Conservation (phyloP, 495 filamentous ascomycete genomes). For the Xylaria curta region DNA sequence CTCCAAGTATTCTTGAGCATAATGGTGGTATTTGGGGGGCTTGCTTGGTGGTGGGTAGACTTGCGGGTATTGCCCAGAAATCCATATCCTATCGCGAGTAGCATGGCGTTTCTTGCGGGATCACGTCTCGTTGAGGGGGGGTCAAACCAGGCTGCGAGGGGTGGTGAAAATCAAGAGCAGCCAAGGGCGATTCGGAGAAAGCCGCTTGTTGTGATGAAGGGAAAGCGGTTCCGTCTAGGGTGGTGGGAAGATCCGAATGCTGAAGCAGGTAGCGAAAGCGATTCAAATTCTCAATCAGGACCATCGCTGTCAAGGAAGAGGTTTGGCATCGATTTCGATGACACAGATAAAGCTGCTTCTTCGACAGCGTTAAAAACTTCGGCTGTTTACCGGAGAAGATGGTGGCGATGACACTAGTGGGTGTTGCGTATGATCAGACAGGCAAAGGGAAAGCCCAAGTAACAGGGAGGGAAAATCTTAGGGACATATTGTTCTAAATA, state of each 20-base stretch:
- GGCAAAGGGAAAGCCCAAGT: background rate
- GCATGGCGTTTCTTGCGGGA: constrained; percentile 13
- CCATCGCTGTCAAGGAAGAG: background rate
- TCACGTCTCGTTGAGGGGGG: background rate
- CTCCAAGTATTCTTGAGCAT: constrained; percentile 9
- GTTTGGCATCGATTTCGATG: constrained; percentile 13
- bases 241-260: constrained; percentile 2
- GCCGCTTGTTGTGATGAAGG: background rate
- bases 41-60: constrained; percentile 13
- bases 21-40: constrained; percentile 5
- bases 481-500: background rate
- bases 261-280: background rate
- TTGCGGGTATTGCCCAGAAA: constrained; percentile 2
- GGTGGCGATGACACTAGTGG: background rate
- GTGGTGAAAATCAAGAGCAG: background rate
- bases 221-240: constrained; percentile 7
- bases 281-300: background rate
- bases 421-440: background rate
- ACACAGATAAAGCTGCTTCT: background rate
- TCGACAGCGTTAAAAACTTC: background rate
- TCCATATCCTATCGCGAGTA: constrained; percentile 15
- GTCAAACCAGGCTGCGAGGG: background rate
- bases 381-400: background rate
- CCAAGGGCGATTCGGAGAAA: background rate
- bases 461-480: background rate